Base-by-base conservation (phyloP, 1,139 yeast genomes). In the Geotrichum klebahnii region DNA sequence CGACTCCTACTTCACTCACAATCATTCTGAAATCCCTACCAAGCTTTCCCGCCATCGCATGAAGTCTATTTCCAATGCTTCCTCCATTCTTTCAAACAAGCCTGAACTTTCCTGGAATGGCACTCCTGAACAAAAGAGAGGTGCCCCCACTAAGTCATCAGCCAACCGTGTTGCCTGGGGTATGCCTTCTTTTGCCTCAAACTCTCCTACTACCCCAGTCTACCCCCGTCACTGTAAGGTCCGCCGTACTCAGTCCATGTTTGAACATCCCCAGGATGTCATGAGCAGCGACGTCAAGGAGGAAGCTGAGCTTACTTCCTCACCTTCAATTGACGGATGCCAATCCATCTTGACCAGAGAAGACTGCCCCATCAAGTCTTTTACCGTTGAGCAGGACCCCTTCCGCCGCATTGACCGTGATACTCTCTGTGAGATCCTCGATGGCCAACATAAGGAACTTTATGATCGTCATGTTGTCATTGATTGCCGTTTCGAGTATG, bases 401-500 rank as follows among this genome's bases (percentile, higher is more conserved):
- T 77, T 89, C 54, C 92, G 94, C 19, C 75, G 96, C 51, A 87
- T 92, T 52, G 76, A 76, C 48, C 82, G 80, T 31, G 75, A 74
- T 34, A 83, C 89, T 41, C 69, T 92, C 63, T 75, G 78, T 57
- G 75, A 75, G 40, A 77, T 90, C 39, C 67, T 89, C 36, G 78
- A 76, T 54, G 85, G 89, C 39, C 65, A 74, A 16, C 78, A 76
- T 64, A 59, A 66, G 16, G 69, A 75, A 28, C 72, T 72, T 46
- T 90, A 84, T 64, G 82, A 82, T 57, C 79, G 80, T 34, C 72
- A 78, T 44, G 61, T 79, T 5, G 71, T 92, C 29, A 74, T 94
- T n/a, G 98, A 92, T 68, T 89, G 97, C 65, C 78, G 98, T 46
- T 92, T 92, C 63, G 87, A 83, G 60, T 92, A 92, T 70, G 98